These are phyloP conservation scores for Aureobasidium namibiae DNA, from an alignment of 2,329 filamentous ascomycete genomes.

Conservation along the genomic window DNA sequence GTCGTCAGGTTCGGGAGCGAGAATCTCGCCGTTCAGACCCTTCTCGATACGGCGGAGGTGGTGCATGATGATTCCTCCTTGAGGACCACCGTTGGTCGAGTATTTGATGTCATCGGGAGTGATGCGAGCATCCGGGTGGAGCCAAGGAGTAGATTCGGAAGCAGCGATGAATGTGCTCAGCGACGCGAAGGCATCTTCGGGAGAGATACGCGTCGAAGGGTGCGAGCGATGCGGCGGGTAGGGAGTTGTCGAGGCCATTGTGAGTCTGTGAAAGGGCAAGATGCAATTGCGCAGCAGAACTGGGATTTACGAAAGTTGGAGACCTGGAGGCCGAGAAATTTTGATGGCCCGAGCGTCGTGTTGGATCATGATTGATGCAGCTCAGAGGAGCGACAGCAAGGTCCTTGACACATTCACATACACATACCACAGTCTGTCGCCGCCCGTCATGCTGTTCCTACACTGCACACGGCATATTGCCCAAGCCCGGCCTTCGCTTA, in stretches of 20 bases:
- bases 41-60: constrained; percentile 46
- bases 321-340: too few species aligned
- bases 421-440: neutral
- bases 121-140: constrained; percentile 42
- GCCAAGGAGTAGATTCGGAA: constrained; percentile 33
- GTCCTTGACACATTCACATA: neutral
- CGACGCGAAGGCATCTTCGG: constrained; percentile 25
- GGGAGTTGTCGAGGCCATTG: constrained; percentile 17
- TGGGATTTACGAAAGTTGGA: neutral
- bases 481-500: neutral
- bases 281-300: neutral
- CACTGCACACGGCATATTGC: constrained; percentile 14
- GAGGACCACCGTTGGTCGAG: constrained; percentile 34
- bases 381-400: neutral
- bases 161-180: constrained; percentile 34
- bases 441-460: constrained; percentile 16
- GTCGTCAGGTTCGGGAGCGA: constrained; percentile 32
- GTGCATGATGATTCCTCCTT: constrained; percentile 43
- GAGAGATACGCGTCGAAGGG: constrained; percentile 26
- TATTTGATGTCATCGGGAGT: constrained; percentile 35
- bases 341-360: neutral
- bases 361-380: neutral
- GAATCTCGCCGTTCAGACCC: constrained; percentile 43
- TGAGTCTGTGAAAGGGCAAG: neutral
- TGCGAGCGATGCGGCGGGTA: constrained; percentile 30